phyloP scores from a whole-genome alignment of 176 grass and related monocot genomes.

The Chrysopogon serrulatus region DNA sequence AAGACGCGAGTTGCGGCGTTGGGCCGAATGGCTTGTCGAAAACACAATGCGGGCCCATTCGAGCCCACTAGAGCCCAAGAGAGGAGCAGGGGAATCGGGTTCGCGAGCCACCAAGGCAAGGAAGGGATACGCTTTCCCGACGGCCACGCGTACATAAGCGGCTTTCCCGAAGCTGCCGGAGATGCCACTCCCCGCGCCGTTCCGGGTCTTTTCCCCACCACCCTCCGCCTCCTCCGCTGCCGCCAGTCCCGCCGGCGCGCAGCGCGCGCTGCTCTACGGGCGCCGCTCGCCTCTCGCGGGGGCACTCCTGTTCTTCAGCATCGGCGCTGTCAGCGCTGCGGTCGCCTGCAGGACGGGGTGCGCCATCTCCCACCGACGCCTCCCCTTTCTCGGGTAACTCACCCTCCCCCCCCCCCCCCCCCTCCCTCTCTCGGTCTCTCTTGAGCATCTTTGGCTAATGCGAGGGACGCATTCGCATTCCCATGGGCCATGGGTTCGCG shows the following conservation, averaged over 20 bases:
- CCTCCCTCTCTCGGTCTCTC: not conserved
- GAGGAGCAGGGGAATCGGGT: not conserved
- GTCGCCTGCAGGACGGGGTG: slow-evolving; percentile 53
- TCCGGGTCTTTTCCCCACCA: slow-evolving; percentile 19
- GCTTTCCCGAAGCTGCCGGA: not conserved
- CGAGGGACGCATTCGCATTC: not conserved
- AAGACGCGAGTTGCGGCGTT: not conserved
- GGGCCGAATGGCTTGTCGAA: not conserved
- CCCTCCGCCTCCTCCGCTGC: not conserved
- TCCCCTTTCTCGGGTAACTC: slow-evolving; percentile 44
- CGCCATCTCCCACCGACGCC: slow-evolving; percentile 34
- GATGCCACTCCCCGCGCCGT: slow-evolving; percentile 44
- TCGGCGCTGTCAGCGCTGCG: slow-evolving; percentile 39
- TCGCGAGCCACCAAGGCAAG: not conserved
- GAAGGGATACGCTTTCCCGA: not conserved
- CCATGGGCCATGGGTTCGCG: not conserved
- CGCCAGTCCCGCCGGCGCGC: slow-evolving; percentile 2
- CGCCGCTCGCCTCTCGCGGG: slow-evolving; percentile 29
- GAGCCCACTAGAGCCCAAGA: not conserved
- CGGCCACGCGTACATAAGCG: slow-evolving; percentile 13
- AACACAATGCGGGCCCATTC: not conserved
- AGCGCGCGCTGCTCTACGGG: not conserved
- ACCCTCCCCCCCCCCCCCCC: too few species aligned
- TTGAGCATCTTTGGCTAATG: not conserved
- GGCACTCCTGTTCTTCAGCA: slow-evolving; percentile 46